phyloP scores from a whole-genome alignment of 768 basidiomycete genomes.

The Hortiboletus campestris region DNA sequence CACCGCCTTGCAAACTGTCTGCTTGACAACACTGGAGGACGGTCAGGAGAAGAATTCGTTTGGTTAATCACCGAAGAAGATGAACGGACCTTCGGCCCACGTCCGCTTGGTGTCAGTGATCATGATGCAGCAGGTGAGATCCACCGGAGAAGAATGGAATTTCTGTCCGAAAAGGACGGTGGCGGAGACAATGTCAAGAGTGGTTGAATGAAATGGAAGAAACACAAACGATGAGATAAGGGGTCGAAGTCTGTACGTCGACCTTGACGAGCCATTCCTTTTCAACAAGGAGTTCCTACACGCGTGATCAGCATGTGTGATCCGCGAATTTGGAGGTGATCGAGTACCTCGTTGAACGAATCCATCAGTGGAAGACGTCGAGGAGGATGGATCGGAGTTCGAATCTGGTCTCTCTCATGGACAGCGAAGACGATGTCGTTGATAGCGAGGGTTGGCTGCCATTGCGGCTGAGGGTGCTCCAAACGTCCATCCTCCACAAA shows the following conservation, averaged over 20 bases:
- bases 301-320: not conserved
- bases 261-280: slow-evolving; percentile 77
- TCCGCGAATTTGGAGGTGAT: not conserved
- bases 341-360: slow-evolving; percentile 43
- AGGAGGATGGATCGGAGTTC: slow-evolving; percentile 21
- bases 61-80: slow-evolving; percentile 22
- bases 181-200: slow-evolving; percentile 8
- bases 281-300: slow-evolving; percentile 55
- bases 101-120: slow-evolving; percentile 73
- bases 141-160: slow-evolving; percentile 53
- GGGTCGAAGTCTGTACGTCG: slow-evolving; percentile 55
- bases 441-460: slow-evolving; percentile 42
- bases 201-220: slow-evolving; percentile 3
- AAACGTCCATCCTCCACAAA: slow-evolving; percentile 48
- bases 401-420: slow-evolving; percentile 12
- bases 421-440: slow-evolving; percentile 41
- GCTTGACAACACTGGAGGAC: slow-evolving; percentile 46
- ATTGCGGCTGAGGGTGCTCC: slow-evolving; percentile 40
- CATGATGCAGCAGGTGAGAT: slow-evolving; percentile 58
- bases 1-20: slow-evolving; percentile 68
- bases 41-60: slow-evolving; percentile 14
- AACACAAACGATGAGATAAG: slow-evolving; percentile 69
- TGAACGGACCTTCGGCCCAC: slow-evolving; percentile 66
- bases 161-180: slow-evolving; percentile 45
- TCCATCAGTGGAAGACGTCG: slow-evolving; percentile 37